Evolutionary conservation across 2,329 filamentous ascomycete species (phyloP).

Genomic region (Acrodontium crateriforme): DNA sequence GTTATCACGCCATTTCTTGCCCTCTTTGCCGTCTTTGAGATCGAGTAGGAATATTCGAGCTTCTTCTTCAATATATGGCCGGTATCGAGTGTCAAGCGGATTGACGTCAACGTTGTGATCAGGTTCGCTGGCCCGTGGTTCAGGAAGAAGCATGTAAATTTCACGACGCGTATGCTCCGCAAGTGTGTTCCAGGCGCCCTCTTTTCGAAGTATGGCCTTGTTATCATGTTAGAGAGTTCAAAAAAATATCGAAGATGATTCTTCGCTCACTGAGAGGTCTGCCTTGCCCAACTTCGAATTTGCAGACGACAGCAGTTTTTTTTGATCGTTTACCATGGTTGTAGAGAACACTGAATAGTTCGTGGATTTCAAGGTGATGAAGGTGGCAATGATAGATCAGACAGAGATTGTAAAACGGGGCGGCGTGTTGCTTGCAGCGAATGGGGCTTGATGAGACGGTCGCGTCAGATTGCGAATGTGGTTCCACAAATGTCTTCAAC

Average conservation of each 20-base stretch:
- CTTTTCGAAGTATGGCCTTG: conserved; percentile 17
- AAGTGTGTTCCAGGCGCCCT: conserved; percentile 18
- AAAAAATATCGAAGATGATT: background rate
- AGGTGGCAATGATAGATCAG: background rate
- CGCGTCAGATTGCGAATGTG: no score
- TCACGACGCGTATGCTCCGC: conserved; percentile 9
- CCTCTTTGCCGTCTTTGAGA: conserved; percentile 40
- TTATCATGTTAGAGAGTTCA: background rate
- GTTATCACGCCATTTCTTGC: conserved; percentile 42
- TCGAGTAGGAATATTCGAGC: conserved; percentile 43
- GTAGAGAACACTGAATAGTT: background rate
- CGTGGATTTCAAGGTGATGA: background rate
- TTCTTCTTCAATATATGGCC: conserved; percentile 37
- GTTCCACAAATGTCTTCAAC: background rate
- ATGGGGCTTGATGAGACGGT: no score
- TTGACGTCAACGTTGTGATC: conserved; percentile 26
- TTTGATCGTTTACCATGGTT: conserved; percentile 9
- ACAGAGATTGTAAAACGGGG: background rate
- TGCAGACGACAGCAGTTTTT: conserved; percentile 14
- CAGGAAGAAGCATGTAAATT: conserved; percentile 19
- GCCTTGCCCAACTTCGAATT: conserved; percentile 15
- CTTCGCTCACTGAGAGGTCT: conserved; percentile 12
- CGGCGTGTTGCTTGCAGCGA: no score
- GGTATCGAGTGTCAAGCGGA: conserved; percentile 29
- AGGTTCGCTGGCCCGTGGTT: conserved; percentile 9